phyloP scores from a whole-genome alignment of 1,284 basidiomycete genomes.

The Filobasidium uniguttulatum region DNA sequence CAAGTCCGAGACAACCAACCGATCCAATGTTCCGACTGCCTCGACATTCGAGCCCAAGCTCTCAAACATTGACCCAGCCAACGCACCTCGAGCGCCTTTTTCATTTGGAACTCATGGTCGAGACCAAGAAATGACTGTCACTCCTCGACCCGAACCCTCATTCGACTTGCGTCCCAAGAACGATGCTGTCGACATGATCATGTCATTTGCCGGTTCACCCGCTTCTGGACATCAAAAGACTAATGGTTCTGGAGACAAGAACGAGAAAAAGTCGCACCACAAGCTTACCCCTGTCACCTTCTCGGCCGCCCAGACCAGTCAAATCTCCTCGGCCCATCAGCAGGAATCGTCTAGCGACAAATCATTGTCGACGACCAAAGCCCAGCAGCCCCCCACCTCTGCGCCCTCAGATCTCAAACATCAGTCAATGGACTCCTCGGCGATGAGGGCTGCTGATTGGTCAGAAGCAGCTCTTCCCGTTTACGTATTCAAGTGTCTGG shows the following conservation, averaged over 20 bases:
- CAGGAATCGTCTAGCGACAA: background rate
- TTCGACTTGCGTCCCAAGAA: too few relatives aligned
- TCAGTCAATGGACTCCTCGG: too few relatives aligned
- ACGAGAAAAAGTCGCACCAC: too few relatives aligned
- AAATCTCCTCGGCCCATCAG: background rate
- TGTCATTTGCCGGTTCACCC: background rate
- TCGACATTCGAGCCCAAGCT: background rate
- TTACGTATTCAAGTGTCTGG: constrained; percentile 9
- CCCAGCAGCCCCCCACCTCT: too few relatives aligned
- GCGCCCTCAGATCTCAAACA: too few relatives aligned
- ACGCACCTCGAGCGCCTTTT: too few relatives aligned
- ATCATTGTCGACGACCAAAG: too few relatives aligned
- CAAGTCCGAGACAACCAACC: background rate
- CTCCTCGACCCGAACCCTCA: too few relatives aligned
- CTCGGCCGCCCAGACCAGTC: background rate
- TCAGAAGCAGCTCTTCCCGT: constrained; percentile 4
- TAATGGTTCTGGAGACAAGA: too few relatives aligned
- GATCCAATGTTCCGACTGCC: background rate
- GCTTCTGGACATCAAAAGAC: too few relatives aligned
- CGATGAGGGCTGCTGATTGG: background rate
- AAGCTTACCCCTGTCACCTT: background rate
- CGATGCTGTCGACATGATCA: constrained; percentile 1
- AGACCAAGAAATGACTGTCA: background rate
- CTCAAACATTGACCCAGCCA: too few relatives aligned
- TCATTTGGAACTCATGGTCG: background rate